Conservation (phyloP, 805 yeast species). For the Metschnikowia gelsemii region DNA sequence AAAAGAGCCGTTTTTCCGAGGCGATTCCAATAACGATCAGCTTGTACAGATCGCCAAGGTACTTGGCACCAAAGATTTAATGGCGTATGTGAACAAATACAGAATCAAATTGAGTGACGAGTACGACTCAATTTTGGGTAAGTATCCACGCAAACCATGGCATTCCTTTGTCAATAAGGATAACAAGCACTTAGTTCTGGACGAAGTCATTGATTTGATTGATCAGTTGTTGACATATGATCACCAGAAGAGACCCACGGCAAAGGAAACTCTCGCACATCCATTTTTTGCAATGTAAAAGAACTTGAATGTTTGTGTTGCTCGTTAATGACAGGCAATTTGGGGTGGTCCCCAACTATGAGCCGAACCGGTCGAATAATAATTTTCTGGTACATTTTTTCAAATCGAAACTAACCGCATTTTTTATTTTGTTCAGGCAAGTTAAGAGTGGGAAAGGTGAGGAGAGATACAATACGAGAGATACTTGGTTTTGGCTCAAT, state of each 20-base stretch:
- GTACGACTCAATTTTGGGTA: conserved; percentile 67
- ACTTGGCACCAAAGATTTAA: conserved; percentile 79
- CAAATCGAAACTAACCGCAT: no score
- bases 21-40: conserved; percentile 88
- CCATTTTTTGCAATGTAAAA: conserved; percentile 31
- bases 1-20: conserved; percentile 90
- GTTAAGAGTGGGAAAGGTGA: no score
- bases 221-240: conserved; percentile 80
- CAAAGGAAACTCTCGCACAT: conserved; percentile 84
- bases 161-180: conserved; percentile 64
- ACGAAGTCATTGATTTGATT: conserved; percentile 75
- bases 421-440: no score
- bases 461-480: no score
- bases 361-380: no score
- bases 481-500: no score
- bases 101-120: conserved; percentile 69
- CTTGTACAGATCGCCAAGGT: conserved; percentile 85
- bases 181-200: conserved; percentile 63
- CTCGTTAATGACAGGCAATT: not conserved
- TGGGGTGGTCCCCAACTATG: no score
- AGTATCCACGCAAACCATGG: conserved; percentile 87
- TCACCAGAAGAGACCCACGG: conserved; percentile 85
- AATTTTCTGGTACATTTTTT: no score
- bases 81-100: conserved; percentile 67
- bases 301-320: not conserved